A percentile compares a stretch with the other conserved stretches of the same genome.
phyloP scores from a whole-genome alignment of 805 yeast genomes.

The Cyberlindnera meyerae region DNA sequence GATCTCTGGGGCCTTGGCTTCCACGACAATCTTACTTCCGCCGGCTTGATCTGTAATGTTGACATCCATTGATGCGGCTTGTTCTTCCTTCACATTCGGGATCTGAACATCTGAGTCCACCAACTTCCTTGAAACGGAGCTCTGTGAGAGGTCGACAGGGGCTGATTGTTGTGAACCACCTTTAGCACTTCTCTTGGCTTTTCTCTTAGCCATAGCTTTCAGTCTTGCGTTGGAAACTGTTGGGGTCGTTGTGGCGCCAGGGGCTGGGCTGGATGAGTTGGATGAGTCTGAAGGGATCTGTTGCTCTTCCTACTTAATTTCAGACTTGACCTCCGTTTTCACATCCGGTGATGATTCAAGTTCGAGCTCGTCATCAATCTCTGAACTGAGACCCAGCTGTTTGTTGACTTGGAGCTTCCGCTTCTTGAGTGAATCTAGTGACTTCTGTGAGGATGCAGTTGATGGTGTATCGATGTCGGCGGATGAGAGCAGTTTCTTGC shows the following conservation, averaged over 20 bases:
- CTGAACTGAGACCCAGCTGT: conserved; percentile 40
- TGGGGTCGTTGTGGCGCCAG: not conserved
- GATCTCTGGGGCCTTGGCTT: conserved; percentile 60
- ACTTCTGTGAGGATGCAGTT: conserved; percentile 28
- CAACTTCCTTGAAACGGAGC: conserved; percentile 56
- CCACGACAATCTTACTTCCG: conserved; percentile 78
- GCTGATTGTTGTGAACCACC: conserved; percentile 37
- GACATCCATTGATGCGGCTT: conserved; percentile 28
- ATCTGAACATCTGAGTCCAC: conserved; percentile 29
- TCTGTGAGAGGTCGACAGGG: conserved; percentile 66
- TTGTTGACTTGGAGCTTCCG: conserved; percentile 42
- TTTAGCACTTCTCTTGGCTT: conserved; percentile 70
- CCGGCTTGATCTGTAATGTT: conserved; percentile 77
- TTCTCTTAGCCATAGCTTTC: conserved; percentile 91
- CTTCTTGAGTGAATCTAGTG: conserved; percentile 41
- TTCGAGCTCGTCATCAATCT: conserved; percentile 23
- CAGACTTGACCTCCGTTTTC: conserved; percentile 10
- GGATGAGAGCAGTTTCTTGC: conserved; percentile 38
- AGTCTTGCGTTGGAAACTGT: conserved; percentile 62
- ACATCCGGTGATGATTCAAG: conserved; percentile 11
- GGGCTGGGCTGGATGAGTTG: conserved; percentile 9
- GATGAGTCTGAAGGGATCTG: conserved; percentile 2
- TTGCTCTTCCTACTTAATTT: conserved; percentile 3
- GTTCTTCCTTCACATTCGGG: conserved; percentile 15
- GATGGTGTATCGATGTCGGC: conserved; percentile 21